These are phyloP conservation scores for Claviceps humidiphila DNA, from an alignment of 2,329 filamentous ascomycete genomes.

Conservation along the genomic window DNA sequence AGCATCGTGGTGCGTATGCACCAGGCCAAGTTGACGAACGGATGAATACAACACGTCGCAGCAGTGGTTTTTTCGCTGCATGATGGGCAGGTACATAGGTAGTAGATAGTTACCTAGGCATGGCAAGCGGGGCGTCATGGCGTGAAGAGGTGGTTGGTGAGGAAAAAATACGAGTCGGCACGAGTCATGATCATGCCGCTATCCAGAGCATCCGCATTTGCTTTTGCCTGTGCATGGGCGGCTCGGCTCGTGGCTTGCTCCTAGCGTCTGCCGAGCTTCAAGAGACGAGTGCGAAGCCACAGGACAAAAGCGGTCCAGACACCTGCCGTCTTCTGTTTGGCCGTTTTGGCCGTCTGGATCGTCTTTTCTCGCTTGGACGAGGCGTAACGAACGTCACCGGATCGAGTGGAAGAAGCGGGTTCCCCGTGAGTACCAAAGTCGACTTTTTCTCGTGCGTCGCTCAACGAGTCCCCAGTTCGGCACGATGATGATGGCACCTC, in stretches of 20 bases:
- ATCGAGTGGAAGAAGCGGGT: conserved; percentile 15
- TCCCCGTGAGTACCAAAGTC: conserved; percentile 15
- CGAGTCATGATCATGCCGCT: not conserved
- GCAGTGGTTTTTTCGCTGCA: no score
- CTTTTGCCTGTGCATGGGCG: not conserved
- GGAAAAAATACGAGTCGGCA: not conserved
- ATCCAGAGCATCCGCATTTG: not conserved
- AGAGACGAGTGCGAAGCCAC: conserved; percentile 44
- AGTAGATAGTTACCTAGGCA: no score
- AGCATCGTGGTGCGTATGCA: no score
- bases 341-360: conserved; percentile 35
- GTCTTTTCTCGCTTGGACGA: conserved; percentile 28
- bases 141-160: not conserved
- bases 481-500: conserved; percentile 9
- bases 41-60: no score
- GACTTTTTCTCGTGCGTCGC: conserved; percentile 28
- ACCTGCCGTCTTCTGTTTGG: conserved; percentile 47
- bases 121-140: not conserved
- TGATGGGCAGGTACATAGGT: no score
- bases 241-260: conserved; percentile 10
- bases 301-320: conserved; percentile 51
- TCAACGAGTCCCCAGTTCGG: conserved; percentile 15
- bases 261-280: conserved; percentile 28
- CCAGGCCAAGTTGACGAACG: no score
- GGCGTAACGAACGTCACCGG: conserved; percentile 31